Evolutionary conservation across 2,329 filamentous ascomycete species (phyloP).

Genomic region (Rosellinia necatrix): DNA sequence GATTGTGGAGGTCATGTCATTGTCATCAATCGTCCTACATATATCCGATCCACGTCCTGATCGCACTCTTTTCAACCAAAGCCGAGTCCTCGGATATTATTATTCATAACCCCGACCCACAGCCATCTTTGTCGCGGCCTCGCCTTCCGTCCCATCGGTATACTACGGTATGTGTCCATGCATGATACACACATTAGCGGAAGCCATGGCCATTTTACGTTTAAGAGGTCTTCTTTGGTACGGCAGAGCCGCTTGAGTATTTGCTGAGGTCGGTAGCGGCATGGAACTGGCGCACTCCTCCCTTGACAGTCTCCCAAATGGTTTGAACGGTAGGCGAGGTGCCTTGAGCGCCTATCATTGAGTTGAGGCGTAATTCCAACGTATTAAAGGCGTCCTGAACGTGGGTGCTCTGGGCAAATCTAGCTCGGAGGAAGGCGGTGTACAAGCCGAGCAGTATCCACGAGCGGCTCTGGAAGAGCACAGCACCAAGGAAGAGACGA

Average conservation of each 20-base stretch:
- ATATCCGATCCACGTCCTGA: slow-evolving; percentile 1
- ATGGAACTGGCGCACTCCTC: slow-evolving; percentile 71
- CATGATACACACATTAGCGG: slow-evolving; percentile 17
- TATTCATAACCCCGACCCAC: neutral
- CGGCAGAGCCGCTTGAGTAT: slow-evolving; percentile 65
- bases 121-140: neutral
- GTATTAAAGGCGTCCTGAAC: slow-evolving; percentile 82
- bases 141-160: slow-evolving; percentile 24
- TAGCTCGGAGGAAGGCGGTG: slow-evolving; percentile 88
- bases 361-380: slow-evolving; percentile 76
- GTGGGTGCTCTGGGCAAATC: slow-evolving; percentile 88
- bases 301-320: slow-evolving; percentile 81
- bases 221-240: slow-evolving; percentile 69
- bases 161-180: slow-evolving; percentile 31
- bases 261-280: slow-evolving; percentile 78
- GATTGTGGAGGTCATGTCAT: slow-evolving; percentile 12
- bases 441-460: slow-evolving; percentile 88
- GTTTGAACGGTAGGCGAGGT: slow-evolving; percentile 80
- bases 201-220: slow-evolving; percentile 3
- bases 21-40: neutral
- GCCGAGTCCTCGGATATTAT: slow-evolving; percentile 1
- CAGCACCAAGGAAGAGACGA: slow-evolving; percentile 77
- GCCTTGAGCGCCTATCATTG: slow-evolving; percentile 81
- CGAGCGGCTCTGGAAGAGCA: slow-evolving; percentile 87
- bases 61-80: slow-evolving; percentile 2